Conservation (phyloP, 176 grass and related monocot genomes). For the Oryza glaberrima region DNA sequence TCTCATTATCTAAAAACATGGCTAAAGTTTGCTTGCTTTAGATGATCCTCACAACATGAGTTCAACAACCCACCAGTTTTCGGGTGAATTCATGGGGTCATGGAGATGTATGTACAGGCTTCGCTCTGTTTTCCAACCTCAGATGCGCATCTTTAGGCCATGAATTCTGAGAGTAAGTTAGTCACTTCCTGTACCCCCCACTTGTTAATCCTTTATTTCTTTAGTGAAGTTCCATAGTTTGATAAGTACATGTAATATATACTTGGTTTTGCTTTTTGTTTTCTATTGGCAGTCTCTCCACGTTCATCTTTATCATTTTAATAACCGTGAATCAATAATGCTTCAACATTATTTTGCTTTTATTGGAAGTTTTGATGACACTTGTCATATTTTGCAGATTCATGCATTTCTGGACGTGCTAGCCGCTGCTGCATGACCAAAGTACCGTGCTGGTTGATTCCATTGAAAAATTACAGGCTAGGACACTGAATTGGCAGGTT, state of each 20-base stretch:
- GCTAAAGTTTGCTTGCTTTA: slow-evolving; percentile 65
- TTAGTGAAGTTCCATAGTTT: not conserved
- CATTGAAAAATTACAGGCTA: not conserved
- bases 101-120: slow-evolving; percentile 8
- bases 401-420: slow-evolving; percentile 16
- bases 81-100: not conserved
- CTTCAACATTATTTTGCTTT: not conserved
- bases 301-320: not conserved
- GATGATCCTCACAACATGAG: slow-evolving; percentile 24
- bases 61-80: slow-evolving; percentile 1
- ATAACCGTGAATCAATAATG: not conserved
- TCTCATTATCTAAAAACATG: slow-evolving; percentile 70
- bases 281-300: not conserved
- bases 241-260: not conserved
- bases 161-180: slow-evolving; percentile 26
- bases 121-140: not conserved
- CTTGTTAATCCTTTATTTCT: slow-evolving; percentile 25
- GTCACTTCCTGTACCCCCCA: not conserved
- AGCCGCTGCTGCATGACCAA: not conserved
- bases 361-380: not conserved
- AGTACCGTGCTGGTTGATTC: not conserved
- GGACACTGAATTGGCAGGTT: not conserved
- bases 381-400: slow-evolving; percentile 19
- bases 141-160: slow-evolving; percentile 15
- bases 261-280: not conserved